Percentiles rank a stretch among this genome's conserved stretches.
Conservation (phyloP, 225 moss, liverwort and hornwort genomes). For the Thuidium tamariscinum region DNA sequence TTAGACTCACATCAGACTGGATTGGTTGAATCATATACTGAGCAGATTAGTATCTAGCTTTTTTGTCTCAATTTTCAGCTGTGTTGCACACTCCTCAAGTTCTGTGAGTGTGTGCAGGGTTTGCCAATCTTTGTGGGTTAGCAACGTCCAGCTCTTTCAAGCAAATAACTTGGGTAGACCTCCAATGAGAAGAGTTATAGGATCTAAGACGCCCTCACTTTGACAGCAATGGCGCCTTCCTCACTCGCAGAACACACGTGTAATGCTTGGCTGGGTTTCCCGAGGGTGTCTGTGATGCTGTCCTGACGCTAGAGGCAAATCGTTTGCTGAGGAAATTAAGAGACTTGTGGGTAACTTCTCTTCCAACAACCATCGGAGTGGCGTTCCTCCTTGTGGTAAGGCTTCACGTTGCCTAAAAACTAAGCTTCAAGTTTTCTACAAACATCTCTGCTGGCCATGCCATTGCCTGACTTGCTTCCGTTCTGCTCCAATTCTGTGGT, state of each 20-base stretch:
- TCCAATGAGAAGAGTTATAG: no score
- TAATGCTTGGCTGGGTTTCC: neutral
- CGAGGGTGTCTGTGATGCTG: neutral
- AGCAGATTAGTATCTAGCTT: neutral
- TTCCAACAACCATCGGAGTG: neutral
- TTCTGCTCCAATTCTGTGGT: neutral
- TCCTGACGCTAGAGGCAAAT: neutral
- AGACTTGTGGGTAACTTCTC: neutral
- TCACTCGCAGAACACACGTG: neutral
- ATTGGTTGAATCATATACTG: neutral
- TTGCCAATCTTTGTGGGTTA: neutral
- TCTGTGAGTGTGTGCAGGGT: neutral
- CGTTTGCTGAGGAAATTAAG: neutral
- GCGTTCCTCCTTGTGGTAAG: neutral
- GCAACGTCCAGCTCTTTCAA: neutral
- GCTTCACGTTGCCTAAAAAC: neutral
- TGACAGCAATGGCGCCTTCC: neutral
- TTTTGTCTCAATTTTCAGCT: neutral
- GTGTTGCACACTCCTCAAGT: neutral
- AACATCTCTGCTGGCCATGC: neutral
- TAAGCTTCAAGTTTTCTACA: neutral
- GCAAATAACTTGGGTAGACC: neutral
- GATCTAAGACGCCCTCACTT: neutral
- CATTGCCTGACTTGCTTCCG: neutral
- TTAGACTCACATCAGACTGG: neutral